phyloP scores from a whole-genome alignment of 306 rosid genomes.

The Abrus precatorius region DNA sequence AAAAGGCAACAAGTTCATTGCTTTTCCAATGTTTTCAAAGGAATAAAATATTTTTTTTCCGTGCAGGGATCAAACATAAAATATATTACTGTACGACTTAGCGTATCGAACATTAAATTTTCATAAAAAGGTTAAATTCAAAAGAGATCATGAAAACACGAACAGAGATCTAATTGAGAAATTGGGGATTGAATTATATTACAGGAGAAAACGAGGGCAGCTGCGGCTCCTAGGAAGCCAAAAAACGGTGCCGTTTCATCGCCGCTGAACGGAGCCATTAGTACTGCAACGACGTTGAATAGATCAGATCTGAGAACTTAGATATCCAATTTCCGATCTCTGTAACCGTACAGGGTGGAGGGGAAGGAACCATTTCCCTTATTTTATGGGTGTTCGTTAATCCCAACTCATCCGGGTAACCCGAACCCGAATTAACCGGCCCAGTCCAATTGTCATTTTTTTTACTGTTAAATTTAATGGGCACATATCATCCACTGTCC shows the following conservation, averaged over 20 bases:
- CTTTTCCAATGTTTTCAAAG: background rate
- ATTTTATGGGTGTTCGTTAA: conserved; percentile 30
- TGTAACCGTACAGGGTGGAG: conserved; percentile 28
- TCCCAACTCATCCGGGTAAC: background rate
- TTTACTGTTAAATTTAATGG: background rate
- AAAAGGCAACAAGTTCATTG: background rate
- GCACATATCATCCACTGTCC: no score
- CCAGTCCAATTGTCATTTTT: background rate
- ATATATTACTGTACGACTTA: background rate
- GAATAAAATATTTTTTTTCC: background rate
- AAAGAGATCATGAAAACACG: background rate
- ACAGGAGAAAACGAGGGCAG: conserved; percentile 92
- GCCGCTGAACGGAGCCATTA: conserved; percentile 81
- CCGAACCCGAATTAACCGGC: background rate
- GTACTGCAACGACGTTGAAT: conserved; percentile 43
- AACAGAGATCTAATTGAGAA: conserved; percentile 48
- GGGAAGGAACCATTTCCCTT: background rate
- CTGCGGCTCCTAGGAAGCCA: conserved; percentile 93
- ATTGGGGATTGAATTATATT: conserved; percentile 53
- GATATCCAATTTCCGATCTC: conserved; percentile 37
- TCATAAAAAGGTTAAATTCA: background rate
- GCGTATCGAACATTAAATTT: background rate
- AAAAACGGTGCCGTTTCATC: conserved; percentile 94
- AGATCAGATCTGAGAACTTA: conserved; percentile 56
- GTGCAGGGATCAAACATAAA: conserved; percentile 1